phyloP scores from a whole-genome alignment of 345 rosid genomes.

The Camelina hispida region DNA sequence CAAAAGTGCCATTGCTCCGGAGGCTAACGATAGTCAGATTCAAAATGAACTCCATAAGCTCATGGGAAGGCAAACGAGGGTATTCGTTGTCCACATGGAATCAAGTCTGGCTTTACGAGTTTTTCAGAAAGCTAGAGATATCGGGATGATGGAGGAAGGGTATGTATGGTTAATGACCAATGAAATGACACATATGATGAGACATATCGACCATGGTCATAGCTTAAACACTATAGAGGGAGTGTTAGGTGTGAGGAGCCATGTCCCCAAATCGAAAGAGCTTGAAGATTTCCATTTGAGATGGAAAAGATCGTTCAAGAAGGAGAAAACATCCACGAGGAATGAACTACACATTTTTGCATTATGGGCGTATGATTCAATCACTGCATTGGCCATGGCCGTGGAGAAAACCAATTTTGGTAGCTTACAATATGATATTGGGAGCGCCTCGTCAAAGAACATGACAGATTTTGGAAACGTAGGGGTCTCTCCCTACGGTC shows the following conservation, averaged over 20 bases:
- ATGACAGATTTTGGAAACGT: constrained; percentile 9
- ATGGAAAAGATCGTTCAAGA: constrained; percentile 26
- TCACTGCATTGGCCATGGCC: constrained; percentile 50
- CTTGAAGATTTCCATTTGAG: constrained; percentile 31
- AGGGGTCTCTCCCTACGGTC: constrained; percentile 40
- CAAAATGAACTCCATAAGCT: constrained; percentile 45
- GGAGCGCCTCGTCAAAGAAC: neutral
- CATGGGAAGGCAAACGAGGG: constrained; percentile 59
- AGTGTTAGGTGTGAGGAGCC: constrained; percentile 39
- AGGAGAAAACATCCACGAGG: neutral
- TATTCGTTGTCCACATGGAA: constrained; percentile 59
- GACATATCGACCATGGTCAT: neutral
- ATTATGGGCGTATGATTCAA: constrained; percentile 52
- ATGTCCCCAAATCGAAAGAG: constrained; percentile 23
- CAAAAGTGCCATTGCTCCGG: constrained; percentile 40
- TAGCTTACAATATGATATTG: neutral
- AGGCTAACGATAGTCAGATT: constrained; percentile 50
- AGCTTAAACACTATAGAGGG: constrained; percentile 38
- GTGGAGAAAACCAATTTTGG: constrained; percentile 32
- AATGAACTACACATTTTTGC: constrained; percentile 18
- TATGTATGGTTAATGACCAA: constrained; percentile 61
- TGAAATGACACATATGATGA: constrained; percentile 31
- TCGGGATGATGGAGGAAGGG: constrained; percentile 64
- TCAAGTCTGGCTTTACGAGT: constrained; percentile 41
- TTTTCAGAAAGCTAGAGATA: constrained; percentile 48